phyloP scores from a whole-genome alignment of 1,284 basidiomycete genomes.

The Puccinia sorghi region DNA sequence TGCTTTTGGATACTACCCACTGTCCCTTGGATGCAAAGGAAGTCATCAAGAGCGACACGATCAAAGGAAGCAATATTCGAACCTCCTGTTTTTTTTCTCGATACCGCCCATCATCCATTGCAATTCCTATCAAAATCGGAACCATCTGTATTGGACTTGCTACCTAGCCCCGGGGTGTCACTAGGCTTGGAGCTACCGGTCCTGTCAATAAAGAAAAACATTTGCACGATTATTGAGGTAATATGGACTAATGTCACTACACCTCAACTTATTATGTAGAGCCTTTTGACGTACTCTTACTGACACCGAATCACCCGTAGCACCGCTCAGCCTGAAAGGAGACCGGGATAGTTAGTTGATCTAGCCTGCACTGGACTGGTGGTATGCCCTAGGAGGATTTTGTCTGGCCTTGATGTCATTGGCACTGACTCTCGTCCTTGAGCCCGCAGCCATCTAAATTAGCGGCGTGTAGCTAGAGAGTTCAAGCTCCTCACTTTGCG shows the following conservation, averaged over 20 bases:
- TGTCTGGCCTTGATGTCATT: not conserved
- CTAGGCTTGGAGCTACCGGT: not conserved
- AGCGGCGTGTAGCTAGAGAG: not conserved
- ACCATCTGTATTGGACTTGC: not conserved
- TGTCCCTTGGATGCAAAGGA: not conserved
- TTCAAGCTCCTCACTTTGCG: not conserved
- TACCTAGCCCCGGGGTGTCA: not conserved
- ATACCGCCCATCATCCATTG: not conserved
- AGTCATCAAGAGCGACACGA: conserved; percentile 1
- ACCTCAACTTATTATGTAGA: not conserved
- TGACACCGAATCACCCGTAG: not conserved
- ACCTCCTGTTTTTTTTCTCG: not conserved
- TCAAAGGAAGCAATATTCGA: not conserved
- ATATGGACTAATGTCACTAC: not conserved
- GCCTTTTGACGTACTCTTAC: not conserved
- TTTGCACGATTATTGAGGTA: not conserved
- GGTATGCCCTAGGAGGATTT: not conserved
- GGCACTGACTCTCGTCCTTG: not conserved
- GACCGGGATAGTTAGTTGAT: not conserved
- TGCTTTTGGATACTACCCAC: not conserved
- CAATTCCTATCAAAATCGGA: not conserved
- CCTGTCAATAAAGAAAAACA: not conserved
- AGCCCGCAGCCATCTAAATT: not conserved
- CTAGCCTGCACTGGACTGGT: too few relatives aligned
- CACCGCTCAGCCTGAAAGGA: not conserved